Conservation (phyloP, 176 grass and related monocot genomes). For the Raddia distichophylla region DNA sequence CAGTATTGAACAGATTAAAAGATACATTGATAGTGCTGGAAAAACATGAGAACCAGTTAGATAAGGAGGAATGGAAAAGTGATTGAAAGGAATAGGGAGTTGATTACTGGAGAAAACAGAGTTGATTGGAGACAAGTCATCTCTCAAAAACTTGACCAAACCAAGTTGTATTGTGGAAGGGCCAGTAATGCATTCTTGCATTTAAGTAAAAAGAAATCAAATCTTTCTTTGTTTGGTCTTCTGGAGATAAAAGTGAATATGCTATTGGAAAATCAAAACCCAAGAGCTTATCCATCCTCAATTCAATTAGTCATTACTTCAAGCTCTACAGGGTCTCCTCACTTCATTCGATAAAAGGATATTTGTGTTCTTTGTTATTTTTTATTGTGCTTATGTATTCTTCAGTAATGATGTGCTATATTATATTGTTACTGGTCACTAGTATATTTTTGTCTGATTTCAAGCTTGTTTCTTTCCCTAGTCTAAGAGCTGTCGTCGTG, state of each 20-base stretch:
- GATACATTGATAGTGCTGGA: neutral
- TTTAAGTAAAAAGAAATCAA: slow-evolving; percentile 9
- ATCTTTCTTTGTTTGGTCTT: slow-evolving; percentile 6
- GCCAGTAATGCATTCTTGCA: slow-evolving; percentile 11
- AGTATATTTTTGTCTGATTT: slow-evolving; percentile 28
- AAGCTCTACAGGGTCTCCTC: neutral
- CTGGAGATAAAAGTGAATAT: slow-evolving; percentile 23
- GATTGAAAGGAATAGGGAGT: slow-evolving; percentile 6
- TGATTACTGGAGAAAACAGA: neutral
- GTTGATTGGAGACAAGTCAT: neutral
- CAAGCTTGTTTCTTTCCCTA: slow-evolving; percentile 39
- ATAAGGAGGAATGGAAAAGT: slow-evolving; percentile 1
- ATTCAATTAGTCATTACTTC: neutral
- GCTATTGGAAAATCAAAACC: neutral
- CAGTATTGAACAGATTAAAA: neutral
- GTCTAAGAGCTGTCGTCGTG: slow-evolving; percentile 78
- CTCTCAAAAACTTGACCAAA: slow-evolving; percentile 4
- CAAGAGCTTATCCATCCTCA: neutral
- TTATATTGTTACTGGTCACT: neutral
- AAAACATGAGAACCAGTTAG: neutral
- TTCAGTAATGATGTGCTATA: neutral
- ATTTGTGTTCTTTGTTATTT: neutral
- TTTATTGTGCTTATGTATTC: neutral
- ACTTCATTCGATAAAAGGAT: neutral
- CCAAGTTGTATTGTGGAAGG: neutral